A percentile compares a stretch with the other conserved stretches of the same genome.
Evolutionary conservation across 176 grass and related monocot genomes (phyloP).

Genomic region (Rhynchospora tenuis): DNA sequence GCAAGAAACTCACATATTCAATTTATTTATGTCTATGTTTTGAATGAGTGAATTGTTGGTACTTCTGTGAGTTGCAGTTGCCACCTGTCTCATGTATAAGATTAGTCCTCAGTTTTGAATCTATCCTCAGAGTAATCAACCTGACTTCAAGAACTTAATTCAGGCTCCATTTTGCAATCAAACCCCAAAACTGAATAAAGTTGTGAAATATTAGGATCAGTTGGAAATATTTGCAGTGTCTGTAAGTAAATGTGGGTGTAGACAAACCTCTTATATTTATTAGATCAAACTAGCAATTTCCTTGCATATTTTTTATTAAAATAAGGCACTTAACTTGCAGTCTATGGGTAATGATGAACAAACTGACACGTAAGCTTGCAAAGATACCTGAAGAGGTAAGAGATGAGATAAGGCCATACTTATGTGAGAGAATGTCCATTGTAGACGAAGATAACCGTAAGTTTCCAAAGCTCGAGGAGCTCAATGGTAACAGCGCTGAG

Average conservation of each 20-base stretch:
- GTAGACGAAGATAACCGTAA: constrained; percentile 70
- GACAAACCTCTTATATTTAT: neutral
- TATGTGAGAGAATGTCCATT: constrained; percentile 54
- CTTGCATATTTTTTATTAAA: neutral
- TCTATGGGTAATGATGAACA: constrained; percentile 99
- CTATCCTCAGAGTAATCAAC: neutral
- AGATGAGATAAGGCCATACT: constrained; percentile 77
- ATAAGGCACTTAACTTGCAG: constrained; percentile 32
- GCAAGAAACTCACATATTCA: constrained; percentile 14
- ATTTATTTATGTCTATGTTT: neutral
- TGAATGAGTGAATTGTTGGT: neutral
- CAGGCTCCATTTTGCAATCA: neutral
- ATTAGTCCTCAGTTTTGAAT: neutral
- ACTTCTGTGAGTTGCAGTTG: neutral
- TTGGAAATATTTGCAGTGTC: neutral
- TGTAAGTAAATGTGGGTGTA: neutral
- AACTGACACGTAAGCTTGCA: constrained; percentile 71
- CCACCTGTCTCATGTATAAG: neutral
- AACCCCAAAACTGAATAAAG: neutral
- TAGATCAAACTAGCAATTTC: neutral
- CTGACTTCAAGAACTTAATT: neutral
- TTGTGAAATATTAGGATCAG: neutral
- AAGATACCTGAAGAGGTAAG: constrained; percentile 95
- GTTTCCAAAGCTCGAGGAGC: constrained; percentile 59
- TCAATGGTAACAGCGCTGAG: constrained; percentile 31